phyloP scores from a whole-genome alignment of 208 protist species.

The Vickermania spadyakhi region DNA sequence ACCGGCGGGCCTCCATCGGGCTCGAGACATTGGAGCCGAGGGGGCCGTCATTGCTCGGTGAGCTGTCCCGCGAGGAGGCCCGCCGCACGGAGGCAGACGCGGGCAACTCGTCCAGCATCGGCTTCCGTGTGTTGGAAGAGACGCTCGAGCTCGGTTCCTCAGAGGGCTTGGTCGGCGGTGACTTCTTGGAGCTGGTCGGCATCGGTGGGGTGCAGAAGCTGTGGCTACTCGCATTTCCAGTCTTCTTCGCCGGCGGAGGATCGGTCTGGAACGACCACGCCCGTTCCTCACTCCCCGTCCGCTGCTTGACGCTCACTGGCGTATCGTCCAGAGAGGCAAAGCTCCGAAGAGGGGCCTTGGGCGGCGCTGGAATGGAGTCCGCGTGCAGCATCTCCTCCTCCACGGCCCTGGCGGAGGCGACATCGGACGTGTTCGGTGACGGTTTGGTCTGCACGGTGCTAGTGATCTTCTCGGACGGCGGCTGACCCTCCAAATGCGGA shows the following conservation, averaged over 20 bases:
- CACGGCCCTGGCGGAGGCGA: not conserved
- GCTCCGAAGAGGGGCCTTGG: too few relatives aligned
- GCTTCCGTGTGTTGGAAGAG: too few relatives aligned
- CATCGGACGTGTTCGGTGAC: not conserved
- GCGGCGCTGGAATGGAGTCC: not conserved
- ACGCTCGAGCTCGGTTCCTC: not conserved
- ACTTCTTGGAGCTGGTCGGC: not conserved
- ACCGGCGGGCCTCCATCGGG: not conserved
- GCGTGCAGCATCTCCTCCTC: not conserved
- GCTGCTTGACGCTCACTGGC: too few relatives aligned
- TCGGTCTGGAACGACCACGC: too few relatives aligned
- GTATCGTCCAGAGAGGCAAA: too few relatives aligned
- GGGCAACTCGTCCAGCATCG: not conserved
- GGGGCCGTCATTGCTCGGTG: not conserved
- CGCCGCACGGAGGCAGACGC: not conserved
- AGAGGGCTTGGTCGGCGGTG: not conserved
- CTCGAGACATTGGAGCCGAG: not conserved
- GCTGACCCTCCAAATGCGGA: too few relatives aligned
- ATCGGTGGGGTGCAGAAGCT: not conserved
- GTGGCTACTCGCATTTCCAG: too few relatives aligned
- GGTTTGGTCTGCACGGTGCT: not conserved
- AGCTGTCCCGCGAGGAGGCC: not conserved
- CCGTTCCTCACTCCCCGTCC: too few relatives aligned
- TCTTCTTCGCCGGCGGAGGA: too few relatives aligned
- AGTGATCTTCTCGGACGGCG: too few relatives aligned